Conservation (phyloP, 1,284 basidiomycete genomes). For the Cryptococcus depauperatus region DNA sequence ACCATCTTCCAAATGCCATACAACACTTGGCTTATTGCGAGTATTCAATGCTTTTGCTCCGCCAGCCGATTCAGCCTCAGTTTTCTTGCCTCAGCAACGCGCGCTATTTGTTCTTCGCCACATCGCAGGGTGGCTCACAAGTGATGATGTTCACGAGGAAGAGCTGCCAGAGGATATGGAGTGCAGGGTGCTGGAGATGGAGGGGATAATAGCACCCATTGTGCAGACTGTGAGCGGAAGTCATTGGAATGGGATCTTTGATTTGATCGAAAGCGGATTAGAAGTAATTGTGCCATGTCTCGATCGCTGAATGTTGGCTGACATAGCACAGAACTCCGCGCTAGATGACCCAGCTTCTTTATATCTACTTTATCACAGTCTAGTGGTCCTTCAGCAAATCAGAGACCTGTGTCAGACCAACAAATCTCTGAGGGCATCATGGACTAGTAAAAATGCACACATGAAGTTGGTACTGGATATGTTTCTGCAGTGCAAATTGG, state of each 20-base stretch:
- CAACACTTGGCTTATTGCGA: conserved; percentile 60
- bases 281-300: conserved; percentile 54
- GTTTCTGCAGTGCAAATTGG: conserved; percentile 32
- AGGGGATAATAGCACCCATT: conserved; percentile 72
- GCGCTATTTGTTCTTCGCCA: conserved; percentile 84
- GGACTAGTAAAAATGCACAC: conserved; percentile 54
- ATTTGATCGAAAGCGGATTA: conserved; percentile 77
- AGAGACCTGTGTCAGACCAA: conserved; percentile 66
- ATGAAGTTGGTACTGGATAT: conserved; percentile 29
- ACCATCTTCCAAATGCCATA: conserved; percentile 49
- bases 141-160: conserved; percentile 60
- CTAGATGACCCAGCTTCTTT: conserved; percentile 57
- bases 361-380: conserved; percentile 58
- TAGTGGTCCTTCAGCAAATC: conserved; percentile 61
- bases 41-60: conserved; percentile 72
- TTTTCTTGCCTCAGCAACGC: conserved; percentile 79
- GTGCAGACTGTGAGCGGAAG: conserved; percentile 76
- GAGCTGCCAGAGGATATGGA: conserved; percentile 63
- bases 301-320: conserved; percentile 6
- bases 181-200: conserved; percentile 64
- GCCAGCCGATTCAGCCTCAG: conserved; percentile 62
- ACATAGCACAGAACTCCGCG: conserved; percentile 52
- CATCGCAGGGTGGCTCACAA: conserved; percentile 73
- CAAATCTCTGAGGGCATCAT: conserved; percentile 61
- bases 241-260: conserved; percentile 90